Evolutionary conservation across 2,329 filamentous ascomycete genomes (phyloP).

Genomic region (Fusarium coicis): DNA sequence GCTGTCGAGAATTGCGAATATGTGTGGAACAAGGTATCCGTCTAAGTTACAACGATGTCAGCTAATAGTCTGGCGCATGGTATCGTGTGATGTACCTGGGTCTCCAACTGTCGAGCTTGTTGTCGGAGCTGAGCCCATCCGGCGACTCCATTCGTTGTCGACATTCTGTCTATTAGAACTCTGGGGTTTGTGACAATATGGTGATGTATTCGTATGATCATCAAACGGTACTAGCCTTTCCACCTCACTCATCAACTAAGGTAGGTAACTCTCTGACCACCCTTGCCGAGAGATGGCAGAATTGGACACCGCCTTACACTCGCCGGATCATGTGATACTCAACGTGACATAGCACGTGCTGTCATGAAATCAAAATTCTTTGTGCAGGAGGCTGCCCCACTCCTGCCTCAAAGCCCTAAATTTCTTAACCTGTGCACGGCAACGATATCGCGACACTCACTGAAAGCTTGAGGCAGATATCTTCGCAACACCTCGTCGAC

Average conservation of each 20-base stretch:
- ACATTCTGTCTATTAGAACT: constrained; percentile 54
- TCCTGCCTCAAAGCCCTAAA: constrained; percentile 49
- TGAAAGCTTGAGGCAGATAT: constrained; percentile 51
- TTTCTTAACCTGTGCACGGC: constrained; percentile 52
- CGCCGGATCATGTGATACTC: constrained; percentile 2
- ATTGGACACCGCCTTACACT: constrained; percentile 43
- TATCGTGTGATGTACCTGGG: constrained; percentile 71
- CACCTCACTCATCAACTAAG: constrained; percentile 25
- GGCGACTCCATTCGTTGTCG: constrained; percentile 62
- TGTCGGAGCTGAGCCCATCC: constrained; percentile 96
- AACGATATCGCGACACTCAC: constrained; percentile 51
- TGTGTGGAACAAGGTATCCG: constrained; percentile 82
- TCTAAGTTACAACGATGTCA: constrained; percentile 63
- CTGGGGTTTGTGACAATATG: constrained; percentile 15
- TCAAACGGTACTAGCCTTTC: constrained; percentile 19
- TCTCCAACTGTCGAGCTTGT: constrained; percentile 88
- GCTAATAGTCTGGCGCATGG: constrained; percentile 29
- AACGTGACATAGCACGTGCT: constrained; percentile 47
- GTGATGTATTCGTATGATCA: constrained; percentile 24
- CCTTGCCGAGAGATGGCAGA: constrained; percentile 42
- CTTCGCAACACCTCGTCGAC: constrained; percentile 51
- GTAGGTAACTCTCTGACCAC: constrained; percentile 40
- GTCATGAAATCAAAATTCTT: constrained; percentile 43
- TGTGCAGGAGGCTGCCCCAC: constrained; percentile 33
- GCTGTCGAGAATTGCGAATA: constrained; percentile 93